These are phyloP conservation scores for Trypanosoma grayi DNA, from an alignment of 208 protist genomes.

Conservation along the genomic window DNA sequence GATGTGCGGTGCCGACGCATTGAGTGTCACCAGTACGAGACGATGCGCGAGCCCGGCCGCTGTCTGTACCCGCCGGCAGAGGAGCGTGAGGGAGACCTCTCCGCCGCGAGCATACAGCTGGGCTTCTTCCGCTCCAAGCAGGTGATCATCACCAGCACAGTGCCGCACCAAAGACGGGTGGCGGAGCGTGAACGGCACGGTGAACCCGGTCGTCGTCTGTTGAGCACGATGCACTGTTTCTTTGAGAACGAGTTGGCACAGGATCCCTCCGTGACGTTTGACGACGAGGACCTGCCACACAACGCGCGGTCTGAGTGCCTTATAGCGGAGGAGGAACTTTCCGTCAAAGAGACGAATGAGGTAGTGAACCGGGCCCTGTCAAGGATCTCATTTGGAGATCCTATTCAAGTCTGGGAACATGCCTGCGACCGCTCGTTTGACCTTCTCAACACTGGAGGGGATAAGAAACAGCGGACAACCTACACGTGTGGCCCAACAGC, in stretches of 20 bases:
- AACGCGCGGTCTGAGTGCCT: constrained; percentile 60
- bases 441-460: constrained; percentile 4
- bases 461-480: not conserved
- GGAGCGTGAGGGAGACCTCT: constrained; percentile 29
- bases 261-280: constrained; percentile 57
- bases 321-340: constrained; percentile 39
- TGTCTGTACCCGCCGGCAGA: constrained; percentile 71
- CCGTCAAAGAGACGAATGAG: constrained; percentile 26
- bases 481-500: constrained; percentile 28
- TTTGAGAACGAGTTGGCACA: constrained; percentile 68
- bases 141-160: constrained; percentile 46
- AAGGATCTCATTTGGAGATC: constrained; percentile 75
- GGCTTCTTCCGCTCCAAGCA: constrained; percentile 87
- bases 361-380: constrained; percentile 48
- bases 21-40: constrained; percentile 63
- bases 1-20: constrained; percentile 43
- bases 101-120: constrained; percentile 70
- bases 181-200: constrained; percentile 47
- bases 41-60: constrained; percentile 72
- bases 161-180: constrained; percentile 15
- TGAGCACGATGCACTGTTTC: constrained; percentile 60
- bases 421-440: constrained; percentile 23
- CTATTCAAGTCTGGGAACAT: constrained; percentile 77
- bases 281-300: constrained; percentile 70
- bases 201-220: constrained; percentile 24